phyloP scores from a whole-genome alignment of 371 early-diverging fungal species.

The Dinochytrium kinnereticum region DNA sequence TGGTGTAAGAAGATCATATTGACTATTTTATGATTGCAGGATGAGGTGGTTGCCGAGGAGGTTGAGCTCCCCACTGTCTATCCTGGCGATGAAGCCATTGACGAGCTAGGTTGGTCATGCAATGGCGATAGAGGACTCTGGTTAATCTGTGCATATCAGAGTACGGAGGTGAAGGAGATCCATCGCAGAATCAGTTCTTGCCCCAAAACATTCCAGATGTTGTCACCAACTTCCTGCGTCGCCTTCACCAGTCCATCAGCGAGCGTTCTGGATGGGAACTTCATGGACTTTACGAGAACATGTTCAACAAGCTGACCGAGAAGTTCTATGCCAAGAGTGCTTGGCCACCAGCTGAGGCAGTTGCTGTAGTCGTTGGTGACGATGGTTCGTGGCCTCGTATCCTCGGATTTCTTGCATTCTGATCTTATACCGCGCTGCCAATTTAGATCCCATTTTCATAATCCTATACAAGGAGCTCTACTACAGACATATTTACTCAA shows the following conservation, averaged over 20 bases:
- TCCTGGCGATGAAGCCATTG: conserved; percentile 64
- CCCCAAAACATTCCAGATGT: conserved; percentile 39
- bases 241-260: conserved; percentile 78
- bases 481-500: conserved; percentile 94
- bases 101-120: conserved; percentile 47
- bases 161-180: conserved; percentile 9
- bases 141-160: background rate
- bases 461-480: conserved; percentile 94
- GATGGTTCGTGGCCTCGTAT: conserved; percentile 63
- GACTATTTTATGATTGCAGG: conserved; percentile 42
- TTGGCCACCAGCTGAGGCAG: conserved; percentile 91
- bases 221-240: conserved; percentile 82
- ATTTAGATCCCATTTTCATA: conserved; percentile 81
- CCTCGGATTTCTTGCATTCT: background rate
- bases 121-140: background rate
- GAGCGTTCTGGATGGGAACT: conserved; percentile 85
- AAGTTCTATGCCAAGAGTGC: conserved; percentile 85
- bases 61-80: conserved; percentile 69
- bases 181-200: background rate
- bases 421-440: background rate
- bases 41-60: conserved; percentile 82
- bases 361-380: conserved; percentile 76
- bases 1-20: too few relatives aligned
- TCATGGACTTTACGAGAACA: conserved; percentile 85
- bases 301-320: conserved; percentile 91